Percentiles rank a stretch among this genome's conserved stretches.
These are phyloP conservation scores for Thermoascus crustaceus DNA, from an alignment of 2,329 filamentous ascomycete species.

Conservation along the genomic window DNA sequence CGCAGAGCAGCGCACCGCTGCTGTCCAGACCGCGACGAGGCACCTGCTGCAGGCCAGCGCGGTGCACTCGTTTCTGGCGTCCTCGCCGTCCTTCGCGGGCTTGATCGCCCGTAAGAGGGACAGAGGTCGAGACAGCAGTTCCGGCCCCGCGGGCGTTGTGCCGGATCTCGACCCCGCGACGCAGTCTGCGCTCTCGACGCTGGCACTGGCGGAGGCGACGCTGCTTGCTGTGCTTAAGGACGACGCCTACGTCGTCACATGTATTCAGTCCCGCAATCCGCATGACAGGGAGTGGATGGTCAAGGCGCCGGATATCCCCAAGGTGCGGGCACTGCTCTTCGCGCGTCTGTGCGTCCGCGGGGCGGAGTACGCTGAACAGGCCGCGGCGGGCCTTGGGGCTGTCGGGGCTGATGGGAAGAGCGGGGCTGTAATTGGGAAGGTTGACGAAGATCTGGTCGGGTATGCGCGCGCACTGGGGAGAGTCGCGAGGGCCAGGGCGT, in stretches of 20 bases:
- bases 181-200: constrained; percentile 37
- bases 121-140: constrained; percentile 5
- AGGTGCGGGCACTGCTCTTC: constrained; percentile 80
- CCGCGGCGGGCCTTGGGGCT: constrained; percentile 44
- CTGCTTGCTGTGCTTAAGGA: constrained; percentile 86
- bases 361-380: constrained; percentile 75
- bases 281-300: constrained; percentile 96
- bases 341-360: constrained; percentile 81
- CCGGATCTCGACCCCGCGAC: constrained; percentile 41
- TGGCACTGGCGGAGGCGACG: constrained; percentile 81
- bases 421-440: constrained; percentile 32
- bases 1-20: constrained; percentile 58
- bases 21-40: constrained; percentile 67
- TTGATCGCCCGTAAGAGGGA: constrained; percentile 7
- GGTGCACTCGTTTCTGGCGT: constrained; percentile 64
- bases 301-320: constrained; percentile 75
- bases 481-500: constrained; percentile 74
- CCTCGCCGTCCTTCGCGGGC: constrained; percentile 39
- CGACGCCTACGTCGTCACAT: constrained; percentile 78
- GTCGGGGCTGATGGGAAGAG: constrained; percentile 20
- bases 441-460: constrained; percentile 58
- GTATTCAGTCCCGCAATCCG: constrained; percentile 72
- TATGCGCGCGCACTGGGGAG: constrained; percentile 70
- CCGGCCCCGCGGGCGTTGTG: constrained; percentile 8
- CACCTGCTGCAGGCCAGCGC: constrained; percentile 69